A percentile compares a stretch with the other conserved stretches of the same genome.
These are phyloP conservation scores for Cyberlindnera euphorbiiphila DNA, from an alignment of 805 yeast species.

Conservation along the genomic window DNA sequence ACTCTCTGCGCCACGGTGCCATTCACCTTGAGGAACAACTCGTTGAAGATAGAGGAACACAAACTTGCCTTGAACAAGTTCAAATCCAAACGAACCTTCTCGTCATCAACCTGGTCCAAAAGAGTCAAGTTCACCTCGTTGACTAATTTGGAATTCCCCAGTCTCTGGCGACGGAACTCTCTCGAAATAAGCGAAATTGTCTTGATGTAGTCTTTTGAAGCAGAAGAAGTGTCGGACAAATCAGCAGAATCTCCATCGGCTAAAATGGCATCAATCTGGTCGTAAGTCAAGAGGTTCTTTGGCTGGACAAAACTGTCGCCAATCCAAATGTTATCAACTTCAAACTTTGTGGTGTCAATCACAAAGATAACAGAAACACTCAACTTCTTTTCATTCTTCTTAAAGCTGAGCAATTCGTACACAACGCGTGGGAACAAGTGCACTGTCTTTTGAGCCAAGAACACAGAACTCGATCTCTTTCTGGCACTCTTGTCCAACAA, in stretches of 20 bases:
- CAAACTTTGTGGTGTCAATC: conserved; percentile 67
- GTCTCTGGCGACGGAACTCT: conserved; percentile 67
- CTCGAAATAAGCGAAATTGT: conserved; percentile 62
- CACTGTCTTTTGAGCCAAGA: conserved; percentile 69
- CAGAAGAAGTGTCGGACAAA: conserved; percentile 36
- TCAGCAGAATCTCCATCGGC: conserved; percentile 22
- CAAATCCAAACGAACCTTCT: conserved; percentile 64
- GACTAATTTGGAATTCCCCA: conserved; percentile 45
- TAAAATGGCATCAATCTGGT: conserved; percentile 51
- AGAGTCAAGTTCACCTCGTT: conserved; percentile 53
- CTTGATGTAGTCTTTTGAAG: conserved; percentile 61
- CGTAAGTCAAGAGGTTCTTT: conserved; percentile 50
- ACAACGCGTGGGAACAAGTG: conserved; percentile 67
- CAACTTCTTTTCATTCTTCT: conserved; percentile 54
- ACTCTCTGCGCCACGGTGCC: conserved; percentile 78
- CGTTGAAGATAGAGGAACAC: conserved; percentile 61
- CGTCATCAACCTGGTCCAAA: conserved; percentile 82
- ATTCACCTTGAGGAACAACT: conserved; percentile 77
- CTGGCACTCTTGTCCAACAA: conserved; percentile 83
- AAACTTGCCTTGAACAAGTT: conserved; percentile 64
- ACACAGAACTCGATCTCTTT: conserved; percentile 86
- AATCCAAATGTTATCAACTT: conserved; percentile 71
- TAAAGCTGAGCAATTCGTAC: conserved; percentile 56
- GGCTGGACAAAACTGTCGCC: conserved; percentile 70
- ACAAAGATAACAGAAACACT: conserved; percentile 78